phyloP scores from a whole-genome alignment of 1,139 yeast genomes.

The Candida sp. region DNA sequence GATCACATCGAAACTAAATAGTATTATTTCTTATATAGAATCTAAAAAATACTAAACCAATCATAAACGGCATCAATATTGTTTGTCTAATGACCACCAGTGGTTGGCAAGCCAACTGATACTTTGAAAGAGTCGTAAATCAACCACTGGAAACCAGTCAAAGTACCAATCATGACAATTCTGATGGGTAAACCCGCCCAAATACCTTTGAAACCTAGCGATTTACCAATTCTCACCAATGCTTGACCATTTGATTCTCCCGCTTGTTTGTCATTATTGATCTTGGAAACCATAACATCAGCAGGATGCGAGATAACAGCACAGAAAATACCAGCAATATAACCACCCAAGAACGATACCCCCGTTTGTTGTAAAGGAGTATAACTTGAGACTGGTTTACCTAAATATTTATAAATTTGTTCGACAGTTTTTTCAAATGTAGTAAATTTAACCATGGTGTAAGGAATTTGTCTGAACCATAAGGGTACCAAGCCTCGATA shows the following conservation, averaged over 20 bases:
- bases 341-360: conserved; percentile 91
- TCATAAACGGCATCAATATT: no score
- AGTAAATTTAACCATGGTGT: conserved; percentile 95
- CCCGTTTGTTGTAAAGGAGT: conserved; percentile 74
- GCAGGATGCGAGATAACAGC: conserved; percentile 96
- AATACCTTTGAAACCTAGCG: conserved; percentile 84
- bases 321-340: conserved; percentile 94
- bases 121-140: conserved; percentile 94
- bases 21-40: conserved; percentile 1
- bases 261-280: conserved; percentile 69
- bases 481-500: conserved; percentile 88
- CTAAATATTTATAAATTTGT: conserved; percentile 54
- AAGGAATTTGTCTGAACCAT: conserved; percentile 95
- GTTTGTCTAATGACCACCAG: conserved; percentile 56
- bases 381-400: conserved; percentile 37
- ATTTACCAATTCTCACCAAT: conserved; percentile 65
- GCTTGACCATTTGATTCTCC: conserved; percentile 69
- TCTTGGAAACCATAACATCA: conserved; percentile 93
- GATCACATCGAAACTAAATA: conserved; percentile 1
- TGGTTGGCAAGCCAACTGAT: conserved; percentile 86
- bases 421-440: conserved; percentile 89
- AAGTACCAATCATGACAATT: conserved; percentile 94
- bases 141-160: conserved; percentile 97
- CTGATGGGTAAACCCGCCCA: conserved; percentile 96
- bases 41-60: not conserved